A percentile compares a stretch with the other conserved stretches of the same genome.
Conservation (phyloP, 2,329 filamentous ascomycete genomes). For the Penicillium sp. region DNA sequence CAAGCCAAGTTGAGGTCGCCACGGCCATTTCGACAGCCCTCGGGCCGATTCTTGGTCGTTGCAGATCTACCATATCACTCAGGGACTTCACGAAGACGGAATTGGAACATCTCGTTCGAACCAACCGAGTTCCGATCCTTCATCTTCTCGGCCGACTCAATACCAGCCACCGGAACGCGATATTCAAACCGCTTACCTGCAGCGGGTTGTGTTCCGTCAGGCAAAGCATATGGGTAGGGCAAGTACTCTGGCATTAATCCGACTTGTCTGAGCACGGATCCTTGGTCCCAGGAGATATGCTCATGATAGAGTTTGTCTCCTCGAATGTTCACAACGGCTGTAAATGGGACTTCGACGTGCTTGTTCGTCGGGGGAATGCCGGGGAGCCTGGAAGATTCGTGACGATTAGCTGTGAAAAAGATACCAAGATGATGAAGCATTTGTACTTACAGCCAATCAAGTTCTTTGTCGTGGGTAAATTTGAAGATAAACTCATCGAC, state of each 20-base stretch:
- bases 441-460: slow-evolving; percentile 2
- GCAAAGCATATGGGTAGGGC: slow-evolving; percentile 58
- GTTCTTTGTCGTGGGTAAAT: slow-evolving; percentile 1
- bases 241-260: slow-evolving; percentile 62
- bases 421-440: not conserved
- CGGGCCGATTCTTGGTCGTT: no score
- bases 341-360: slow-evolving; percentile 60
- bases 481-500: slow-evolving; percentile 6
- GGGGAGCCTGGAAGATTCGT: slow-evolving; percentile 39
- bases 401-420: not conserved
- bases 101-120: slow-evolving; percentile 58
- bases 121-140: slow-evolving; percentile 49
- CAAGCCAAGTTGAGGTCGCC: no score
- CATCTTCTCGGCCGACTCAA: slow-evolving; percentile 56
- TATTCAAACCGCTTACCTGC: slow-evolving; percentile 54
- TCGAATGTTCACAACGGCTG: slow-evolving; percentile 64
- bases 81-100: not conserved
- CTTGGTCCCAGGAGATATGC: slow-evolving; percentile 71
- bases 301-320: slow-evolving; percentile 70
- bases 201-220: slow-evolving; percentile 35
- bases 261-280: slow-evolving; percentile 60
- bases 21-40: no score
- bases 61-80: not conserved
- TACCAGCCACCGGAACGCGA: slow-evolving; percentile 59
- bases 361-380: slow-evolving; percentile 59